Percentiles rank a stretch among this genome's conserved stretches.
phyloP scores from a whole-genome alignment of 2,329 filamentous ascomycete species.

The Aspergillus eucalypticola region DNA sequence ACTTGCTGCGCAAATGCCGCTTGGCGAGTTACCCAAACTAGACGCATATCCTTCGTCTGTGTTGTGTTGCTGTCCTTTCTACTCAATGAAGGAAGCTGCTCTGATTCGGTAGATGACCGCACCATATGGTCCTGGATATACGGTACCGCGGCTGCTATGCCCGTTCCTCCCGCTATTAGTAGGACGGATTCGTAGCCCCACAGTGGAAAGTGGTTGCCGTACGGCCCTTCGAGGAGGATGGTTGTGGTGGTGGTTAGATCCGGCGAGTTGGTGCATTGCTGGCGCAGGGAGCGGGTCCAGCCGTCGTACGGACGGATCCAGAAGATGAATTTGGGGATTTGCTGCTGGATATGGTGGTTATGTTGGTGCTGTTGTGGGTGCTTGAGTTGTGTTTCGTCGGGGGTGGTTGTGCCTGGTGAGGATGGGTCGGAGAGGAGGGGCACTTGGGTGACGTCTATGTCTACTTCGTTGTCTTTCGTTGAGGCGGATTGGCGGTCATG shows the following conservation, averaged over 20 bases:
- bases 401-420: neutral
- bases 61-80: conserved; percentile 9
- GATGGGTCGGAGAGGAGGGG: conserved; percentile 28
- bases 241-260: conserved; percentile 29
- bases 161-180: conserved; percentile 46
- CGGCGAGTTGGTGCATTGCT: conserved; percentile 34
- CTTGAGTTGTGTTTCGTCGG: conserved; percentile 1
- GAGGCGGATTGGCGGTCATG: neutral
- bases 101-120: conserved; percentile 14
- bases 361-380: neutral
- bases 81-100: neutral
- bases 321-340: conserved; percentile 45
- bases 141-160: conserved; percentile 49
- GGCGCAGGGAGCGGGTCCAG: conserved; percentile 51
- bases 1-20: conserved; percentile 33
- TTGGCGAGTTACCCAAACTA: conserved; percentile 39
- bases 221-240: conserved; percentile 54
- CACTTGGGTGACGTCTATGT: conserved; percentile 22
- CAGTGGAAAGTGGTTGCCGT: conserved; percentile 47
- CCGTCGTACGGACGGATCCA: conserved; percentile 54
- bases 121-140: conserved; percentile 39
- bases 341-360: no score
- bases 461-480: conserved; percentile 10
- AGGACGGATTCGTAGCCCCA: conserved; percentile 53
- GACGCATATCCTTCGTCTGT: conserved; percentile 30